Base-by-base conservation (phyloP, 1,139 yeast genomes). In the Lodderomyces margitis region DNA sequence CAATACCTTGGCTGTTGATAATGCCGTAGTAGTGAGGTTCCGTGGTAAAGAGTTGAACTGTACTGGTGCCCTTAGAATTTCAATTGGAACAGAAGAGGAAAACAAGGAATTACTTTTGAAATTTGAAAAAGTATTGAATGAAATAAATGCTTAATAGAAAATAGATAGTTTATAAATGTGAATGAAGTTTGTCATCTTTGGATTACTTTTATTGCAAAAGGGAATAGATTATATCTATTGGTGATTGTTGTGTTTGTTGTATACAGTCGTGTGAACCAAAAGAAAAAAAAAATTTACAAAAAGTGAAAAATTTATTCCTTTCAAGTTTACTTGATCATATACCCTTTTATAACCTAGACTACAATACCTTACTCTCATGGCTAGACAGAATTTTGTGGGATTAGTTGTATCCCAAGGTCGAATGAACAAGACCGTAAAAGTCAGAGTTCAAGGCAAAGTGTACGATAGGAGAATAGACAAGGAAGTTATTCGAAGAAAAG, bases 361-460 rank as follows among this genome's bases (percentile, higher is more conserved):
- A 24, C 23, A 14, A 24, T 9, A 23, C 21, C 16, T 8, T 12
- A 4, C 21, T 30, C 40, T 31, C 16, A 89, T 87, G 96, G 89
- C 92, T 44, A 83, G 88, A 66, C 96, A 87, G 56, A 88, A 87
- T 61, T 87, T 91, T 58, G 72, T 88, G 42, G 98, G 98, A 41
- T 81, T 88, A 62, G 98, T 92, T 53, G 82, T 88, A 32, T 87
- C 97, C 44, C 97, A 89, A 61, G 98, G 98, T 36, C 88, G 88
- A 62, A 91, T 91, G 97, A 76, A 78, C 64, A 92, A 92, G 72
- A 91, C 98, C 49, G 91, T 92, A 51, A 91, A 89, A 70, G 98
- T 92, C 47, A 79, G 96, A 46, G 92, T 92, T 35, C 86, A 85
- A 59, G 79, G 78, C 35, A 81, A 77, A 55, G 71, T 75, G 32